A percentile compares a stretch with the other conserved stretches of the same genome.
These are phyloP conservation scores for Picochlorum sp. DNA, from an alignment of 139 green algal genomes.

Conservation along the genomic window DNA sequence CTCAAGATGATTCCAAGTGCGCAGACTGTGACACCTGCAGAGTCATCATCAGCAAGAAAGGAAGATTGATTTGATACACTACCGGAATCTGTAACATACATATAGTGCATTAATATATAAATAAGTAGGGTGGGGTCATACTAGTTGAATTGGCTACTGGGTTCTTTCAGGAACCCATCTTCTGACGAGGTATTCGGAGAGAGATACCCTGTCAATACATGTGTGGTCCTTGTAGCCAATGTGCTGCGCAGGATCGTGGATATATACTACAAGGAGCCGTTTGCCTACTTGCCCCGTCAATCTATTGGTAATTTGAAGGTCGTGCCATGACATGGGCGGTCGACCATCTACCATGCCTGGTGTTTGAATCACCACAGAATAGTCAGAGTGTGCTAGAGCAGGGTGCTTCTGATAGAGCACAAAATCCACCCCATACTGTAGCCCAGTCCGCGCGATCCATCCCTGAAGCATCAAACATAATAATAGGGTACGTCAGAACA, in stretches of 20 bases:
- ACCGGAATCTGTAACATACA: neutral
- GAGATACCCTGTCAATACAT: slow-evolving; percentile 11
- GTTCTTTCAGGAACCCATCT: slow-evolving; percentile 29
- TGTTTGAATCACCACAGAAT: slow-evolving; percentile 27
- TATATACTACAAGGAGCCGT: slow-evolving; percentile 35
- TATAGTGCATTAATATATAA: neutral
- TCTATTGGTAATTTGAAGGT: slow-evolving; percentile 39
- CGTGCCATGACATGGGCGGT: slow-evolving; percentile 24
- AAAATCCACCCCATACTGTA: slow-evolving; percentile 52
- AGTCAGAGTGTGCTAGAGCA: slow-evolving; percentile 32
- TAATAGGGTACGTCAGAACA: neutral
- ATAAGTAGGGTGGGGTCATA: no score
- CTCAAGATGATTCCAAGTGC: slow-evolving; percentile 22
- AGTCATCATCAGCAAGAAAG: slow-evolving; percentile 21
- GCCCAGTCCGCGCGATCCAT: slow-evolving; percentile 46
- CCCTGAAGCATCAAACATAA: slow-evolving; percentile 12
- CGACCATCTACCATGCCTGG: no score
- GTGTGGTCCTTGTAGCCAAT: slow-evolving; percentile 8
- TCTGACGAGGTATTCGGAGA: slow-evolving; percentile 25
- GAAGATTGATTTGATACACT: slow-evolving; percentile 11
- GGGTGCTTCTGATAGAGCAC: slow-evolving; percentile 53
- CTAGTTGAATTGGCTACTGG: neutral
- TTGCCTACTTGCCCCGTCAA: slow-evolving; percentile 41
- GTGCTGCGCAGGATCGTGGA: slow-evolving; percentile 15
- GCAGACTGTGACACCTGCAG: slow-evolving; percentile 18